Evolutionary conservation across 345 rosid genomes (phyloP).

Genomic region (Eucalyptus albens): DNA sequence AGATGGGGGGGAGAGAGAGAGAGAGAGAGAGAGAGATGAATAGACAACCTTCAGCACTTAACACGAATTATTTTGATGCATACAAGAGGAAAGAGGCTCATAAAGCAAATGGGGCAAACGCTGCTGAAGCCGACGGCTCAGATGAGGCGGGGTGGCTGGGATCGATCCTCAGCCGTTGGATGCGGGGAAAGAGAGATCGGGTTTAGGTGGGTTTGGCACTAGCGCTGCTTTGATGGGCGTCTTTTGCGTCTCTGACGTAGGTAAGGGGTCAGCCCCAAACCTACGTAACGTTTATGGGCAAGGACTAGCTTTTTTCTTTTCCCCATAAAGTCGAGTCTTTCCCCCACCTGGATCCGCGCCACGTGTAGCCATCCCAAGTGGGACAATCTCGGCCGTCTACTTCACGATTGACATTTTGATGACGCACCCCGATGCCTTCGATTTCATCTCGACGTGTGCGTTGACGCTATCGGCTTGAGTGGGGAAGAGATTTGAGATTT

Average conservation of each 20-base stretch:
- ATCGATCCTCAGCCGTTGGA: background rate
- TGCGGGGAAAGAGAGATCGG: background rate
- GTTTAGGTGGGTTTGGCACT: conserved; percentile 31
- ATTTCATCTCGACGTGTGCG: background rate
- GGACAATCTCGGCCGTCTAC: background rate
- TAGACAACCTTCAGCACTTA: background rate
- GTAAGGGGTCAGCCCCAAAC: conserved; percentile 4
- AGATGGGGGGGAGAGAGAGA: background rate
- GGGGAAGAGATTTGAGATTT: background rate
- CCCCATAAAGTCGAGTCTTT: background rate
- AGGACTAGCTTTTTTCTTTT: background rate
- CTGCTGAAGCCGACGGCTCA: conserved; percentile 1
- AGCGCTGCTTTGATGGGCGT: conserved; percentile 22
- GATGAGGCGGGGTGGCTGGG: conserved; percentile 25
- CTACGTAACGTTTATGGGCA: background rate
- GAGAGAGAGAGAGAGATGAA: background rate
- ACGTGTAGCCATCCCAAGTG: background rate
- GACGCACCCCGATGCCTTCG: background rate
- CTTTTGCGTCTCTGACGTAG: conserved; percentile 15
- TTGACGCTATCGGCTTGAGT: background rate
- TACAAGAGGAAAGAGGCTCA: background rate
- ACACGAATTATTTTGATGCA: background rate
- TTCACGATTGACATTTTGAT: background rate
- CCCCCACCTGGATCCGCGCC: background rate
- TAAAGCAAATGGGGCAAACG: background rate